These are phyloP conservation scores for Debaryomyces subglobosus DNA, from an alignment of 1,139 yeast genomes.

Conservation along the genomic window DNA sequence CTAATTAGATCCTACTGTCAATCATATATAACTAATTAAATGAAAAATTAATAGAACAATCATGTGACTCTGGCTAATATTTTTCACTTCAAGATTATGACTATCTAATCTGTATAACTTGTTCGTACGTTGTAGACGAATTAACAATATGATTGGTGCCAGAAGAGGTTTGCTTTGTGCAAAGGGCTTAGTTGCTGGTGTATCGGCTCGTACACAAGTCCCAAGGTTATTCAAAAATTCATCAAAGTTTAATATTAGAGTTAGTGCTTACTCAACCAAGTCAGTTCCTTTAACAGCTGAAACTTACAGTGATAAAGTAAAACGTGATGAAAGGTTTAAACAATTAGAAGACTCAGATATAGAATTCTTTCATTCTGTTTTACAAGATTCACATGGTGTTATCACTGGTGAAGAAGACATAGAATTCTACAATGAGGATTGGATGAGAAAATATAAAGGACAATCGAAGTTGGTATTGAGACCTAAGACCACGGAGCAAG, in stretches of 20 bases:
- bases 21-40: neutral
- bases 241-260: neutral
- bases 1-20: neutral
- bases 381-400: slow-evolving; percentile 52
- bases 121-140: neutral
- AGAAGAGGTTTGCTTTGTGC: slow-evolving; percentile 4
- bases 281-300: slow-evolving; percentile 64
- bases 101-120: neutral
- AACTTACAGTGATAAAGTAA: slow-evolving; percentile 56
- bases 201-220: slow-evolving; percentile 1
- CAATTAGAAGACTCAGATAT: slow-evolving; percentile 60
- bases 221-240: slow-evolving; percentile 4
- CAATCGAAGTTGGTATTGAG: slow-evolving; percentile 80
- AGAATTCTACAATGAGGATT: slow-evolving; percentile 80
- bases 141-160: slow-evolving; percentile 1
- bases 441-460: slow-evolving; percentile 96
- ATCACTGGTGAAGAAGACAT: slow-evolving; percentile 64
- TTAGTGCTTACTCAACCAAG: slow-evolving; percentile 33
- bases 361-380: slow-evolving; percentile 59
- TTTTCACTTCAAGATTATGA: neutral
- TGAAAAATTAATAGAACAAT: neutral
- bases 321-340: slow-evolving; percentile 49
- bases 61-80: slow-evolving; percentile 4
- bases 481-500: slow-evolving; percentile 83
- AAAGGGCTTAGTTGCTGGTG: neutral